Evolutionary conservation across 495 filamentous ascomycete genomes (phyloP), one percentile per base, ranked within the genome.

Genomic region (Xylaria venustula): DNA sequence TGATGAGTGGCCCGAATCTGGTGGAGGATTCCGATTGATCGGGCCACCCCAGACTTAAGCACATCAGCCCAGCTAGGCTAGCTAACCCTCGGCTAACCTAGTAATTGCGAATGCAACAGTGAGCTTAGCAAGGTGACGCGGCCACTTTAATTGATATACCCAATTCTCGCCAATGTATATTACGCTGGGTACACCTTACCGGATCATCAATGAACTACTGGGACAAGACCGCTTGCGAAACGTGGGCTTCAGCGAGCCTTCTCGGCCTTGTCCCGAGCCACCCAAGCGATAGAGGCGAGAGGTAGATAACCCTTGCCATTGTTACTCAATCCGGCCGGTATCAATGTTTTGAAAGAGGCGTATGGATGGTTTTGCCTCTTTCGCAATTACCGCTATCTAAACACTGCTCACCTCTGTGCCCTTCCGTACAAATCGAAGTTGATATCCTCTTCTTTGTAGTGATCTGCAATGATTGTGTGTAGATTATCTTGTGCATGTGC

Each of bases 361-460:
- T 11, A 36, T 20, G 12, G 12, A 4, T 42, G 54, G 52, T 45
- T 64, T 62, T 46, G 50, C 58, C 26, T 54, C 36, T 32, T 54
- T 8, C 19, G 34, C 19, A 19, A 53, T 25, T 42, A 42, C 12
- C n/a, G n/a, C n/a, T n/a, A n/a, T n/a, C 3, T 54, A 56, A 34
- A 11, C 30, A 11, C 30, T 34, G 41, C 44, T 68, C 63, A 71
- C 61, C 64, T 54, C 34, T 56, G 64, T 23, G 46, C 62, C 50
- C 50, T 71, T n/a, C 67, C 64, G 34, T 72, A 72, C 40, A 80
- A 56, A n/a, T 76, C 73, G 54, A 91, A 84, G 60, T 81, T 85
- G 52, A 90, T 86, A 71, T 96, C 91, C 71, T 95, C 90, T 40
- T 82, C 75, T 54, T 90, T 88, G 73, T 96, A 96, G 68, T 96